Evolutionary conservation across 768 basidiomycete genomes (phyloP), one percentile per base, ranked within the genome.

Genomic region (Leccinum uliginosum): DNA sequence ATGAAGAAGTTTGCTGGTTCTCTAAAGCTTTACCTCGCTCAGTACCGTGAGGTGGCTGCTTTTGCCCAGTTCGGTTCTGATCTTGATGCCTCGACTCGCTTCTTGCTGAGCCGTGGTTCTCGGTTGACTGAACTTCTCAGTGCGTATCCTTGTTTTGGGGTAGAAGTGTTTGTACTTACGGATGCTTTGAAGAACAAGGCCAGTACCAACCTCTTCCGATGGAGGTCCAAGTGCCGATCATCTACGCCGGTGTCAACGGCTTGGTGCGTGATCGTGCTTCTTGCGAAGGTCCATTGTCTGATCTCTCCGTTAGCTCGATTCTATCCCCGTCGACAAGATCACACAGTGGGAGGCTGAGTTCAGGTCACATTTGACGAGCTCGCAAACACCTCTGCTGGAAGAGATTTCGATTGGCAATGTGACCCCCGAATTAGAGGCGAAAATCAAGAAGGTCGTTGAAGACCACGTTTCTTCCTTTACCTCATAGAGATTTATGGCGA

Each of bases 1-100:
- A 98, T 99, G 97, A 99, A 98, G 90, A 95, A 98, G 81, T 98
- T 98, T 68, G 97, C 97, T 68, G 97, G 97, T 83, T 98, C 97
- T 54, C 86, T 98, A 67, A 98, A 98, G 81, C 86, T 99, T 48
- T 99, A 99, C 86, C 92, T 99, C 64, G 97, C 97, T 29, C 97
- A 99, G 76, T 99, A 98, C 82, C 95, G 97, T 89, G 97, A 99
- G 83, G 97, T 99, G 65, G 97, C 97, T 64, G 94, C 94, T 64
- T 97, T 96, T 72, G 94, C 96, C 57, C 97, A 98, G 74, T 99
- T 99, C 81, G 97, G 97, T 85, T 99, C 97, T 69, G 97, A 99
- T 78, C 91, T 98, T 71, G 97, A 98, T 80, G 95, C 96, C 55
- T 98, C 96, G 15, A 99, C 96, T 63, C 93, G 96, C 67, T 98